Percentiles rank a stretch among this genome's conserved stretches.
These are phyloP conservation scores for Dactylis glomerata DNA, from an alignment of 176 grass and related monocot genomes.

Conservation along the genomic window DNA sequence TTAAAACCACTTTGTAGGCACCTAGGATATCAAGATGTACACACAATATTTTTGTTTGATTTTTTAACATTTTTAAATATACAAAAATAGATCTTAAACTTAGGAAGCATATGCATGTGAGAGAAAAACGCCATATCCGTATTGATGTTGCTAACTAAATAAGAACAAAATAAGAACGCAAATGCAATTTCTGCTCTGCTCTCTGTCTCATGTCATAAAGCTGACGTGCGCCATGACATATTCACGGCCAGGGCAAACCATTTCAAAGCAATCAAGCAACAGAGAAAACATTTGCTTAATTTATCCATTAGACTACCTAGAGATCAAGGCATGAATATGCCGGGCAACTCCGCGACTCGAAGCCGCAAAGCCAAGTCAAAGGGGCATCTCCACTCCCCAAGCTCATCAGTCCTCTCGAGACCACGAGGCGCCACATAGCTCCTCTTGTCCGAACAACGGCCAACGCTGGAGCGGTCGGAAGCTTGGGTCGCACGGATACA, in stretches of 20 bases:
- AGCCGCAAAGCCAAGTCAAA: constrained; percentile 38
- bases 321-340: not conserved
- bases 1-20: no score
- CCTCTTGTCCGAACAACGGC: not conserved
- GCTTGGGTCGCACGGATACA: constrained; percentile 38
- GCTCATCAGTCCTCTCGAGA: not conserved
- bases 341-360: constrained; percentile 21
- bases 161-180: no score
- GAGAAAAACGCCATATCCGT: no score
- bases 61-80: no score
- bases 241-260: not conserved
- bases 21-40: no score
- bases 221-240: not conserved
- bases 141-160: no score
- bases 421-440: not conserved
- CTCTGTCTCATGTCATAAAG: not conserved
- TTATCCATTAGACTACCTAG: not conserved
- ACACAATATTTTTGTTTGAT: no score
- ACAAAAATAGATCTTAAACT: no score
- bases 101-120: no score
- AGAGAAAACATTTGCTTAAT: not conserved
- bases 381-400: constrained; percentile 1
- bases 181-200: not conserved
- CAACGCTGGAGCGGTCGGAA: not conserved
- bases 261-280: not conserved